These are phyloP conservation scores for Eleusine coracana DNA, from an alignment of 176 grass and related monocot genomes.

Conservation along the genomic window DNA sequence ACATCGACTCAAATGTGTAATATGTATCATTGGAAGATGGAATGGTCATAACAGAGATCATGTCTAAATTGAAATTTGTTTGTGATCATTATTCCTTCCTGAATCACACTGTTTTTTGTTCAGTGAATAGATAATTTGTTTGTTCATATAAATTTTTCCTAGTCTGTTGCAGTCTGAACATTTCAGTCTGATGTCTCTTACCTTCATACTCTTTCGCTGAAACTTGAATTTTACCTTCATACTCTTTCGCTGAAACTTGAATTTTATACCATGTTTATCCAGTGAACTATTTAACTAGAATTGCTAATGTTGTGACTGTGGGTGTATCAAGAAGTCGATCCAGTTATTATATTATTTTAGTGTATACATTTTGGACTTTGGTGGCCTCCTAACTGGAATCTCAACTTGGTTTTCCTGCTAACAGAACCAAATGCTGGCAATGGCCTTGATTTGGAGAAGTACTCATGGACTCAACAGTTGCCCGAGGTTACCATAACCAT, in stretches of 20 bases:
- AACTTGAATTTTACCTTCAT: neutral
- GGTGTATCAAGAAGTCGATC: neutral
- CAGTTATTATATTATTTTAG: neutral
- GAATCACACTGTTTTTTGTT: neutral
- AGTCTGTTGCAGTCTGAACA: neutral
- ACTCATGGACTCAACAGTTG: constrained; percentile 93
- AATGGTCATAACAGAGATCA: neutral
- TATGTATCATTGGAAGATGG: neutral
- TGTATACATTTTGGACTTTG: neutral
- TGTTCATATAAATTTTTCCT: neutral
- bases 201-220: neutral
- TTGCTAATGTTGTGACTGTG: neutral
- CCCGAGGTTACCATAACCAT: constrained; percentile 75
- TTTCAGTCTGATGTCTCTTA: neutral
- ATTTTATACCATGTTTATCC: neutral
- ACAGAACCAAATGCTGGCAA: constrained; percentile 89
- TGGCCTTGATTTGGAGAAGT: constrained; percentile 95
- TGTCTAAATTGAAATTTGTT: neutral
- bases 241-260: neutral
- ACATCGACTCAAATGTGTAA: neutral
- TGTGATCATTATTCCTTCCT: neutral
- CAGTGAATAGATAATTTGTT: neutral
- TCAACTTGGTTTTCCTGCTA: neutral
- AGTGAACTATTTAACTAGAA: neutral
- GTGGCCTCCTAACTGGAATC: neutral